phyloP scores from a whole-genome alignment of 1,284 basidiomycete genomes.

The Boletus sp. region DNA sequence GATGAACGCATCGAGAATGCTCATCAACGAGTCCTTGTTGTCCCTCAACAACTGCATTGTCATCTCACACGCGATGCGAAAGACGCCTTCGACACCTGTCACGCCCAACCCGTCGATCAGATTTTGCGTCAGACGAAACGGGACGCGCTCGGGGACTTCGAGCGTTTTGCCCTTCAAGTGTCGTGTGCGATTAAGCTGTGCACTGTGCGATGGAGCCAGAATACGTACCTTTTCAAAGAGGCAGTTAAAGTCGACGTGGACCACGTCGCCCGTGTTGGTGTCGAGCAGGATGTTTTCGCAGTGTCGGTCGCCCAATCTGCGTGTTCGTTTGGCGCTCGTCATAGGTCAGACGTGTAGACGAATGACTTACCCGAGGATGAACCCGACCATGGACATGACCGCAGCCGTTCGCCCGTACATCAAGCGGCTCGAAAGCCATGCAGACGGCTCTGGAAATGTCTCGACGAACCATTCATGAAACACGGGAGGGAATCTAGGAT shows the following conservation, averaged over 20 bases:
- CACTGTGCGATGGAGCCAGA: background rate
- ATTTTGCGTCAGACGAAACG: conserved; percentile 95
- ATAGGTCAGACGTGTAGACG: too few species aligned
- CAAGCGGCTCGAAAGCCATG: conserved; percentile 88
- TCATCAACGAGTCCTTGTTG: conserved; percentile 94
- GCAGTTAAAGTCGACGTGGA: conserved; percentile 98
- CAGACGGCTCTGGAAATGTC: conserved; percentile 94
- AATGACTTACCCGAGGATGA: conserved; percentile 77
- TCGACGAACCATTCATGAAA: conserved; percentile 98
- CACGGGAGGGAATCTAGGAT: conserved; percentile 69
- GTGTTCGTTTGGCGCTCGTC: background rate
- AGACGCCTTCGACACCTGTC: conserved; percentile 92
- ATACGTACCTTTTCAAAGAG: conserved; percentile 84
- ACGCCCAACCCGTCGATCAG: conserved; percentile 92
- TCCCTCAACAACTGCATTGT: conserved; percentile 84
- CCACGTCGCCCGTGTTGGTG: conserved; percentile 81
- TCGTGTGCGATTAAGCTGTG: background rate
- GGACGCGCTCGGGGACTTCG: conserved; percentile 89
- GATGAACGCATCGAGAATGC: conserved; percentile 94
- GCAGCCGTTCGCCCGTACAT: conserved; percentile 89
- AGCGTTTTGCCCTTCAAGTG: conserved; percentile 71
- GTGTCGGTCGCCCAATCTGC: conserved; percentile 93
- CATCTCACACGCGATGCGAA: conserved; percentile 90
- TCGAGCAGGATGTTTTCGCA: conserved; percentile 97
- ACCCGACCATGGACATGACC: conserved; percentile 99